Evolutionary conservation across 1,284 basidiomycete species (phyloP).

Genomic region (Ganoderma meredithae): DNA sequence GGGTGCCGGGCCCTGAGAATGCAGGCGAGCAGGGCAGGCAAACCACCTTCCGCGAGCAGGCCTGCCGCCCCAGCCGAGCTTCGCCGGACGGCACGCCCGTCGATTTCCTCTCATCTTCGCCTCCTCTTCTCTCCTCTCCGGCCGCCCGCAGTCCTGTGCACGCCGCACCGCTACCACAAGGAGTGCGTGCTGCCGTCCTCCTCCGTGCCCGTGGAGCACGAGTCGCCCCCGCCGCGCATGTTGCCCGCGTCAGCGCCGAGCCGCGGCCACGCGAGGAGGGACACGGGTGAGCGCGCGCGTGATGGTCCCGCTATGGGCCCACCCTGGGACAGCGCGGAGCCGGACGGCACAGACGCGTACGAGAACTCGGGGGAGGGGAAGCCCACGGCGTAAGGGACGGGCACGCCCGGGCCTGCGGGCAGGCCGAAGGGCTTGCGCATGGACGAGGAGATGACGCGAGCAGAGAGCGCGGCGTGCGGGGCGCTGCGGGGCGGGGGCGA

Average conservation of each 20-base stretch:
- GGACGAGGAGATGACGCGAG: conserved; percentile 2
- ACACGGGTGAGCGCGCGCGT: neutral
- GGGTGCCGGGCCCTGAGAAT: neutral
- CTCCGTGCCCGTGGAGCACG: conserved; percentile 7
- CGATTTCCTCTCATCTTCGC: too few relatives aligned
- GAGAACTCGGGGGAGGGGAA: neutral
- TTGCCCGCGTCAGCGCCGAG: neutral
- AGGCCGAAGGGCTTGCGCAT: conserved; percentile 3
- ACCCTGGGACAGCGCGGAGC: neutral
- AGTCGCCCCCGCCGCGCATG: conserved; percentile 7
- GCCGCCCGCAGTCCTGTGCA: neutral
- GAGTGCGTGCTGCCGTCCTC: conserved; percentile 11
- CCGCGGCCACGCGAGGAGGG: conserved; percentile 1
- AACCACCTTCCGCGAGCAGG: neutral
- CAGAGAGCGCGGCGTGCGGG: neutral
- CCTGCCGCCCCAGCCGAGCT: neutral
- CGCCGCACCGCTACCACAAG: conserved; percentile 1
- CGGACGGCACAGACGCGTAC: neutral
- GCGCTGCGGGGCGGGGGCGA: neutral
- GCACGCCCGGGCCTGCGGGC: neutral
- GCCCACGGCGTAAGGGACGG: neutral
- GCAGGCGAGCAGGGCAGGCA: neutral
- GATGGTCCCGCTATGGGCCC: neutral
- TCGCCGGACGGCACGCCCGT: too few relatives aligned
- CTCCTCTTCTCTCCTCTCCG: too few relatives aligned